These are phyloP conservation scores for Juglanconis juglandina DNA, from an alignment of 2,329 filamentous ascomycete species.

Conservation along the genomic window DNA sequence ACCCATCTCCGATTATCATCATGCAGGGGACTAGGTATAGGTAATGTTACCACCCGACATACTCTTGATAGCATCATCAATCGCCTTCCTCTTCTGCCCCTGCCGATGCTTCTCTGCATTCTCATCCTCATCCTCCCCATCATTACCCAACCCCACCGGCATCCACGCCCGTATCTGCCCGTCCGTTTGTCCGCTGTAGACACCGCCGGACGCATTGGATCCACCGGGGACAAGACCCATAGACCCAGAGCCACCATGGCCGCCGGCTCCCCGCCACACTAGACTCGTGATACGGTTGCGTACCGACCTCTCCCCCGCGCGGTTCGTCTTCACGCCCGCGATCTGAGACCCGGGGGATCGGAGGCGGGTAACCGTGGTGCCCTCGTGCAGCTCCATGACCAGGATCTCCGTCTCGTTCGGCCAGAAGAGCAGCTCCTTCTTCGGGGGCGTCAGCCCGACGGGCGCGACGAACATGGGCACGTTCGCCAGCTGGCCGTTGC, in stretches of 20 bases:
- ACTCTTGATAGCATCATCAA: conserved; percentile 77
- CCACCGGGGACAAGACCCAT: conserved; percentile 60
- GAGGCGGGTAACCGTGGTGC: conserved; percentile 67
- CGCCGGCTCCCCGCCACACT: conserved; percentile 65
- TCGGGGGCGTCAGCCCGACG: conserved; percentile 49
- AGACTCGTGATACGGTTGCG: conserved; percentile 70
- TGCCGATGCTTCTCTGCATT: conserved; percentile 43
- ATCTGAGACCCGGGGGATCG: conserved; percentile 58
- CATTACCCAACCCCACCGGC: conserved; percentile 44
- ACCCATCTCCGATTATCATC: too few species aligned
- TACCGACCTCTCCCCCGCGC: conserved; percentile 54
- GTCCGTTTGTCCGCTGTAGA: conserved; percentile 82
- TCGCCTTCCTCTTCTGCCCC: conserved; percentile 63
- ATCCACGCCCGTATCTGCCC: conserved; percentile 80
- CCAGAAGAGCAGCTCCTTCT: conserved; percentile 70
- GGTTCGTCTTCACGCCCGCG: conserved; percentile 39
- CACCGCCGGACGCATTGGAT: conserved; percentile 45
- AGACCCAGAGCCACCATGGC: conserved; percentile 47
- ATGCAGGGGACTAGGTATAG: conserved; percentile 37
- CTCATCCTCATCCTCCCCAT: conserved; percentile 44
- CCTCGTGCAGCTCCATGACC: conserved; percentile 75
- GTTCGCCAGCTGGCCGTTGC: conserved; percentile 65
- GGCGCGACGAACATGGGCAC: conserved; percentile 64
- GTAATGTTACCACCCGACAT: conserved; percentile 71
- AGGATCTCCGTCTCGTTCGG: conserved; percentile 80